Evolutionary conservation across 2,329 filamentous ascomycete species (phyloP), one percentile per base, ranked within the genome.

Genomic region (Fusarium equiseti): DNA sequence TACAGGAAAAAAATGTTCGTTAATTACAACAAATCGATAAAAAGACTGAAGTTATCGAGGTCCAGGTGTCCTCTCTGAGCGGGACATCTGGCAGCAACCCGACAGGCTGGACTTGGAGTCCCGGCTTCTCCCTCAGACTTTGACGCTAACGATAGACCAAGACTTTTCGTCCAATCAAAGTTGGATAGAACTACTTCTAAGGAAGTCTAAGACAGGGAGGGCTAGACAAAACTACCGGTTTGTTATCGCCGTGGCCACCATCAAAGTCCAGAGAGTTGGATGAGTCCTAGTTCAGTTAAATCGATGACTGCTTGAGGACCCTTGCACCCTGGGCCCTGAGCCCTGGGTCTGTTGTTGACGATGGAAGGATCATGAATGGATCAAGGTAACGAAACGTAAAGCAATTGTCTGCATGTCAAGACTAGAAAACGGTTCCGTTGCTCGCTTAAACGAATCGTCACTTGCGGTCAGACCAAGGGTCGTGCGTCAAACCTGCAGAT

Each of bases 121-220:
- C 77, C 77, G 77, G 73, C 76, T 79, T 79, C 73, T 77, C 69
- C 77, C 77, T 74, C 61, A n/a, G 31, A 50, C 42, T 48, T 59
- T 46, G 67, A 72, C 70, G 56, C 55, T 63, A 61, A 54, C 66
- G 59, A 72, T 59, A 70, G 51, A 65, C 24, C 35, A 53, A 63
- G 46, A 63, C 35, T 29, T 52, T 27, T 59, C 16, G 32, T 46
- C 70, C 70, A 72, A 59, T 72, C 27, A 49, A 66, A 52, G 45
- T 20, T 55, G 13, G 40, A 57, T 27, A 52, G 54, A 66, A 13
- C 29, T 22, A 59, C 56, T 35, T 50, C 63, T 66, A 68, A 62
- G 63, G 61, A 68, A 56, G 62, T 55, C 45, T 59, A 67, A 67
- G 63, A 62, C 63, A 67, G 68, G 71, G 67, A 70, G 68, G 50